These are phyloP conservation scores for Triticum timopheevii DNA, from an alignment of 176 grass and related monocot species.

Conservation along the genomic window DNA sequence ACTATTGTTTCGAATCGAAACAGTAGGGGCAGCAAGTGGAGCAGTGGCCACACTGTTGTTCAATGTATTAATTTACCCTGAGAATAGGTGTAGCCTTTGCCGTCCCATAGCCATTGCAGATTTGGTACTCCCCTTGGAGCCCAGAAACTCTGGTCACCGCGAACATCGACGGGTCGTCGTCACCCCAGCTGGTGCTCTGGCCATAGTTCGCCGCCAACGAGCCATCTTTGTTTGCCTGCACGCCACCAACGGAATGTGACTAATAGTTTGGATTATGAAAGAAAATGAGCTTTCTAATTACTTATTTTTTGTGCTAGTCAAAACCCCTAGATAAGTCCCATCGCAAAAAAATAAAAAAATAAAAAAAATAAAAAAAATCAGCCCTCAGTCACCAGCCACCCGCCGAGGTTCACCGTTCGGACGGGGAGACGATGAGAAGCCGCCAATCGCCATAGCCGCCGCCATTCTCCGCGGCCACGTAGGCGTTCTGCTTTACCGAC, in stretches of 20 bases:
- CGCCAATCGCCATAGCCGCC: conserved; percentile 6
- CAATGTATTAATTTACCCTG: conserved; percentile 19
- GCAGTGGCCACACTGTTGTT: no score
- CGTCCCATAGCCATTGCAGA: conserved; percentile 43
- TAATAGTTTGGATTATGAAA: no score
- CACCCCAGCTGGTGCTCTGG: conserved; percentile 21
- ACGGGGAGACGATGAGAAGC: no score
- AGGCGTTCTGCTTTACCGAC: conserved; percentile 39
- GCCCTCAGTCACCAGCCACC: no score
- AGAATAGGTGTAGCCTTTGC: conserved; percentile 29
- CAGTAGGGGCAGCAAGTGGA: no score
- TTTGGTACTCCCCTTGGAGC: conserved; percentile 40
- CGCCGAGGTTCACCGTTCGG: no score
- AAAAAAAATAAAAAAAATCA: no score
- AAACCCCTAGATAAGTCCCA: no score
- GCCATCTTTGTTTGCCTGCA: not conserved
- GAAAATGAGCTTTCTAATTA: no score
- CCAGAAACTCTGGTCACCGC: not conserved
- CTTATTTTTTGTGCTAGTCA: no score
- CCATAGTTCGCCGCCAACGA: conserved; percentile 31
- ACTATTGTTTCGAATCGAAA: no score
- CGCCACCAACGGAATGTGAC: not conserved
- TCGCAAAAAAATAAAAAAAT: no score
- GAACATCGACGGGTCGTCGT: conserved; percentile 43
- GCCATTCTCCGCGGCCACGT: conserved; percentile 54